Evolutionary conservation across 2,329 filamentous ascomycete genomes (phyloP), one percentile per base, ranked within the genome.

Genomic region (Ophiostoma quercus): DNA sequence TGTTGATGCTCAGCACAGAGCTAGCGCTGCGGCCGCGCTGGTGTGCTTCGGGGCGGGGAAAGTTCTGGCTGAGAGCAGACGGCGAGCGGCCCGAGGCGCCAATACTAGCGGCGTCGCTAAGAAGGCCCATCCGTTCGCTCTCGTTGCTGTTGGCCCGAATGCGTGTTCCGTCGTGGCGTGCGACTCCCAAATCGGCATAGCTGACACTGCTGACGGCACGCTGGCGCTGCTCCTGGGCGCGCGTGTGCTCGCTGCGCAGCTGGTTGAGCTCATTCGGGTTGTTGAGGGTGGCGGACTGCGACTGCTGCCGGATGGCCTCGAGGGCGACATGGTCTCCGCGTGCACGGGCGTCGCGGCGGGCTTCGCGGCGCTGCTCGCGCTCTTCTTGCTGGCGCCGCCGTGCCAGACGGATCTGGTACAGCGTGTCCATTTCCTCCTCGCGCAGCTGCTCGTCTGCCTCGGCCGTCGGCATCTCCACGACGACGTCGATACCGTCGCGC

Each of bases 371-470:
- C 73, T 90, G 88, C 74, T 96, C 92, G 5, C 92, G 88, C 72
- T 95, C 92, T 4, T 87, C 87, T 54, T 90, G 84, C 77, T 96
- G 90, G 70, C 87, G 84, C 68, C 94, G 87, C 69, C 95, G 87
- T 22, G 92, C 88, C 14, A 91, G 77, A 14, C 95, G 89, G 71
- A 98, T 94, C 78, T 96, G 92, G 78, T 96, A 98, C 57, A 98
- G 80, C 0, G 91, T 87, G 72, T 95, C 91, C 95, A 98, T 98
- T 78, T 97, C 92, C 37, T 92, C 87, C 73, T 98, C 93, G 14
- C 95, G 86, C 68, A 92, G 82, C 1, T 81, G 80, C 77, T 96
- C 92, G 73, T 96, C 88, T 69, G 93, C 90, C 68, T 96, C 92
- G 9, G 83, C 85, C 0, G 90, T 92, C 0, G 94, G 94, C 74